Percentiles rank a stretch among this genome's conserved stretches.
Evolutionary conservation across 2,329 filamentous ascomycete species (phyloP).

Genomic region (Xylaria sp.): DNA sequence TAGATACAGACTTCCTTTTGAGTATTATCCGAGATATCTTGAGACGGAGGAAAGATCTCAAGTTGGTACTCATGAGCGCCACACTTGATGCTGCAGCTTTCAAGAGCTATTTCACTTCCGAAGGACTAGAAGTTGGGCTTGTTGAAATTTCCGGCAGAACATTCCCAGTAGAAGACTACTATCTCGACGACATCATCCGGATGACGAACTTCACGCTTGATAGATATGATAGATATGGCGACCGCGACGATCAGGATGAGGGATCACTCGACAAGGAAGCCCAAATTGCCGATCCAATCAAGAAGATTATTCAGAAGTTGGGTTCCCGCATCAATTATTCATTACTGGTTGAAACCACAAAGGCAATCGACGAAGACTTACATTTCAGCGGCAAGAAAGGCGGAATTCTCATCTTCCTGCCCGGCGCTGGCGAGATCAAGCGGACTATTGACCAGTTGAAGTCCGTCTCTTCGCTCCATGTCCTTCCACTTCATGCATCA

Average conservation of each 20-base stretch:
- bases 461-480: constrained; percentile 68
- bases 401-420: constrained; percentile 93
- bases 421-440: constrained; percentile 90
- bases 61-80: constrained; percentile 93
- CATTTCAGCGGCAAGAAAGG: constrained; percentile 69
- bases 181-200: constrained; percentile 84
- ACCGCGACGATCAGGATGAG: constrained; percentile 43
- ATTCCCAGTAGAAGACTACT: constrained; percentile 87
- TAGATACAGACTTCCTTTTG: constrained; percentile 93
- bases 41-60: constrained; percentile 75
- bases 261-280: constrained; percentile 49
- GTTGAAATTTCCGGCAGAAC: constrained; percentile 90
- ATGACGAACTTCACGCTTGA: constrained; percentile 71
- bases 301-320: constrained; percentile 72
- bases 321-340: constrained; percentile 92
- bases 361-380: constrained; percentile 80
- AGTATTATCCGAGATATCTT: constrained; percentile 86
- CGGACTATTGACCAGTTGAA: constrained; percentile 74
- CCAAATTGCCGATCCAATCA: constrained; percentile 58
- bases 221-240: constrained; percentile 40
- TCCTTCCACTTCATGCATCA: constrained; percentile 89
- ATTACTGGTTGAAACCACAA: constrained; percentile 79
- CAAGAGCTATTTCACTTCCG: constrained; percentile 77
- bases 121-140: constrained; percentile 71
- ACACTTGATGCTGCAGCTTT: constrained; percentile 91